Conservation (phyloP, 495 filamentous ascomycete genomes). For the Lasiosphaeria hispida region DNA sequence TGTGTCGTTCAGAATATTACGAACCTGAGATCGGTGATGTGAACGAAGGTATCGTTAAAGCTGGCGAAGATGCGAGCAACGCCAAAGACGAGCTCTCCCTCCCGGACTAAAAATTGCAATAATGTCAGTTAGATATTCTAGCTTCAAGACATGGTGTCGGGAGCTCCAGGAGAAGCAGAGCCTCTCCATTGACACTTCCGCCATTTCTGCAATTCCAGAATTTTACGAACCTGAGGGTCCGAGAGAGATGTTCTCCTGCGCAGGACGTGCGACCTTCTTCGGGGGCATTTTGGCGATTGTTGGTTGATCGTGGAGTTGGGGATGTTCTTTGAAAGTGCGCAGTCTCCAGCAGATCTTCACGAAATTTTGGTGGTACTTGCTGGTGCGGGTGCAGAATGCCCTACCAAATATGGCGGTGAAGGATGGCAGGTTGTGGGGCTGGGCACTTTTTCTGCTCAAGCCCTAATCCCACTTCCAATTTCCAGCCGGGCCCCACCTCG, state of each 20-base stretch:
- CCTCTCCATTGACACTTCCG: neutral
- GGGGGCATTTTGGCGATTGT: conserved; percentile 65
- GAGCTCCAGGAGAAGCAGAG: neutral
- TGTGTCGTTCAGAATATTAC: conserved; percentile 44
- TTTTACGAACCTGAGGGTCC: conserved; percentile 74
- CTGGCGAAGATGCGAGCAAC: conserved; percentile 97
- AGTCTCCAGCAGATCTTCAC: conserved; percentile 12
- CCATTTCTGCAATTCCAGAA: neutral
- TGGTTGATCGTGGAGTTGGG: conserved; percentile 21
- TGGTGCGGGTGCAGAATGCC: conserved; percentile 30
- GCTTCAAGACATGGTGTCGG: neutral
- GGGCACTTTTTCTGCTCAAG: conserved; percentile 19
- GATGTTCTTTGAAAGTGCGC: conserved; percentile 21
- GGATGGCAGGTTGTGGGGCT: conserved; percentile 25
- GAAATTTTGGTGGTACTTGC: conserved; percentile 26
- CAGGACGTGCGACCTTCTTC: conserved; percentile 74
- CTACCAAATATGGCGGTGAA: conserved; percentile 28
- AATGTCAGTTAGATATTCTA: conserved; percentile 17
- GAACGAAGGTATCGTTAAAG: conserved; percentile 86
- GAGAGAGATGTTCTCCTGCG: conserved; percentile 96
- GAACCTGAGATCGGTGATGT: conserved; percentile 97
- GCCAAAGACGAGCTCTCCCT: conserved; percentile 95
- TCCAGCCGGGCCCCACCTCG: conserved; percentile 20
- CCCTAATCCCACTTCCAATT: conserved; percentile 29
- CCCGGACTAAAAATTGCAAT: conserved; percentile 33